A percentile compares a stretch with the other conserved stretches of the same genome.
Evolutionary conservation across 768 basidiomycete species (phyloP).

Genomic region (Tubosaeta brunneosetosa): DNA sequence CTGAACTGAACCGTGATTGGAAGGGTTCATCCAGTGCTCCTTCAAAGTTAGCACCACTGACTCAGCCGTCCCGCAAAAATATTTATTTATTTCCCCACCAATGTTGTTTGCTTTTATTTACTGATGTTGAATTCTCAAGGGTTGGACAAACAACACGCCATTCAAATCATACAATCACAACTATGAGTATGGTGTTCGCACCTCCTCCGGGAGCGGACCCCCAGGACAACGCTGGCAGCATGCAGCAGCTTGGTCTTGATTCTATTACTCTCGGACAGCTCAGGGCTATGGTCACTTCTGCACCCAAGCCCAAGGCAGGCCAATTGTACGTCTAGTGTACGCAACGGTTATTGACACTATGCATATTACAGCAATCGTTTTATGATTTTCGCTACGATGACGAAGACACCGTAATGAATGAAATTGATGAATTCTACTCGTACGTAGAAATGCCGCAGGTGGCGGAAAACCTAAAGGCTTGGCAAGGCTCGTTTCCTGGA

Average conservation of each 20-base stretch:
- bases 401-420: slow-evolving; percentile 92
- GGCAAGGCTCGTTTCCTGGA: slow-evolving; percentile 77
- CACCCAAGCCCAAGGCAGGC: slow-evolving; percentile 71
- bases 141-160: slow-evolving; percentile 20
- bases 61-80: background rate
- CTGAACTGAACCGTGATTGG: slow-evolving; percentile 5
- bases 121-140: slow-evolving; percentile 24
- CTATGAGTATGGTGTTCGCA: slow-evolving; percentile 33
- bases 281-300: slow-evolving; percentile 63
- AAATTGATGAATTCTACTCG: slow-evolving; percentile 97
- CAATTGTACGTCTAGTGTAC: slow-evolving; percentile 5
- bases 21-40: background rate
- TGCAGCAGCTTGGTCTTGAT: slow-evolving; percentile 48
- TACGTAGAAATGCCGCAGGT: slow-evolving; percentile 94
- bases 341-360: slow-evolving; percentile 16
- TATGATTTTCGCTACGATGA: slow-evolving; percentile 96
- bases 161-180: background rate
- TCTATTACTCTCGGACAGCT: slow-evolving; percentile 81
- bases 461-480: slow-evolving; percentile 80
- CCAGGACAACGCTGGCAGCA: slow-evolving; percentile 27
- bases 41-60: slow-evolving; percentile 8
- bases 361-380: slow-evolving; percentile 60
- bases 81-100: background rate
- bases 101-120: slow-evolving; percentile 17
- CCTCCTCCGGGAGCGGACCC: slow-evolving; percentile 25